phyloP scores from a whole-genome alignment of 305 asterid genomes.

The Coffea humblotiana region DNA sequence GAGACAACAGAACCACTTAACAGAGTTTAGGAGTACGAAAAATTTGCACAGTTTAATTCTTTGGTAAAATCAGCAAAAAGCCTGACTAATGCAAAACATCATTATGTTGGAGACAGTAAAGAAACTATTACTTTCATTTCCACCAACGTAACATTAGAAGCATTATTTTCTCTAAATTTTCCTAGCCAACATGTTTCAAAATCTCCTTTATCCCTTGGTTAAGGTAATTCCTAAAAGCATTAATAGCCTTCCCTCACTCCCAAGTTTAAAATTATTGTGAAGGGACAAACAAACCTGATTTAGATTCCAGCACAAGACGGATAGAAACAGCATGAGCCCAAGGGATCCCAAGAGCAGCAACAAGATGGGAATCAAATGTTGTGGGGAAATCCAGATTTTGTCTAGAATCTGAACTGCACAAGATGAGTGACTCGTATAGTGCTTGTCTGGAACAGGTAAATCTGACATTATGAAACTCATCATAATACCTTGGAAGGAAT shows the following conservation, averaged over 20 bases:
- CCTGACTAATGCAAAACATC: not conserved
- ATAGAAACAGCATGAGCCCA: constrained; percentile 93
- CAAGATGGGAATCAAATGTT: constrained; percentile 64
- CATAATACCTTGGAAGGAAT: constrained; percentile 67
- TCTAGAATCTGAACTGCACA: constrained; percentile 47
- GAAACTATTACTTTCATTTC: not conserved
- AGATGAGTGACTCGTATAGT: constrained; percentile 12
- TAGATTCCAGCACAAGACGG: constrained; percentile 78
- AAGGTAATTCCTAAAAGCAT: not conserved
- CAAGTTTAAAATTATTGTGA: constrained; percentile 13
- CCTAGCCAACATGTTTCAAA: not conserved
- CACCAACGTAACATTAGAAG: not conserved
- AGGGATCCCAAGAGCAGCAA: constrained; percentile 87
- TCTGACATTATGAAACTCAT: constrained; percentile 8
- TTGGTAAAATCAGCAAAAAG: not conserved
- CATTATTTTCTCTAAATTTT: not conserved
- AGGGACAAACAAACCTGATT: constrained; percentile 54
- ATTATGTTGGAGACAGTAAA: not conserved
- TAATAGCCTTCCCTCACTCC: not conserved
- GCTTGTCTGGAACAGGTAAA: not conserved
- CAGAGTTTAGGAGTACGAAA: not conserved
- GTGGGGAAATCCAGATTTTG: constrained; percentile 36
- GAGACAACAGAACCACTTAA: constrained; percentile 17
- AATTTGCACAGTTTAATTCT: not conserved
- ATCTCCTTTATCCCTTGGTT: not conserved